A percentile compares a stretch with the other conserved stretches of the same genome.
phyloP scores from a whole-genome alignment of 768 basidiomycete genomes.

The Boletus pseudo-olivaceus region DNA sequence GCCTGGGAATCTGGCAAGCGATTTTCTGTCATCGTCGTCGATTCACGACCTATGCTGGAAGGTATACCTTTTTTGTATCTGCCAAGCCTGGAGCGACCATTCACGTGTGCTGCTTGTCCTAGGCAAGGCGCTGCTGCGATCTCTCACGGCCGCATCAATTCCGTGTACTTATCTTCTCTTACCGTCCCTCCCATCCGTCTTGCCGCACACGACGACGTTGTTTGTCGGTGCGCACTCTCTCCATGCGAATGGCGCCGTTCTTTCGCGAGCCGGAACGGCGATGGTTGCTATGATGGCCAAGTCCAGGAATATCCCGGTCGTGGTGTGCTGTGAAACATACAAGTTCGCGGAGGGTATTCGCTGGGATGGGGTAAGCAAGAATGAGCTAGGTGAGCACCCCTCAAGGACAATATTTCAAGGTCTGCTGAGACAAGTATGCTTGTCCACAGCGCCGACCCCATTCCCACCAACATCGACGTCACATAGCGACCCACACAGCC shows the following conservation, averaged over 20 bases:
- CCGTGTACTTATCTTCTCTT: constrained; percentile 92
- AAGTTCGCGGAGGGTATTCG: constrained; percentile 94
- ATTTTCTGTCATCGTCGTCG: constrained; percentile 91
- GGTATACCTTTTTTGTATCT: constrained; percentile 40
- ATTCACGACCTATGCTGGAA: constrained; percentile 93
- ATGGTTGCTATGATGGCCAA: constrained; percentile 96
- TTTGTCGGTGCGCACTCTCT: constrained; percentile 93
- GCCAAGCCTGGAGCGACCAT: neutral
- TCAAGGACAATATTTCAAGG: neutral
- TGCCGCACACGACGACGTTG: constrained; percentile 79
- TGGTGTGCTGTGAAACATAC: constrained; percentile 98
- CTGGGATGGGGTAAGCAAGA: constrained; percentile 92
- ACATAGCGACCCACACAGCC: constrained; percentile 12
- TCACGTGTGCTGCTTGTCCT: constrained; percentile 1
- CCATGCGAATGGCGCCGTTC: constrained; percentile 92
- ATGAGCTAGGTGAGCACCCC: constrained; percentile 75
- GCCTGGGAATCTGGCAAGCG: constrained; percentile 70
- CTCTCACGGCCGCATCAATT: constrained; percentile 64
- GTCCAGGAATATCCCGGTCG: constrained; percentile 82
- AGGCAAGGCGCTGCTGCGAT: constrained; percentile 79
- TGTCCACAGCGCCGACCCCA: constrained; percentile 26
- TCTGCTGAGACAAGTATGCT: constrained; percentile 1
- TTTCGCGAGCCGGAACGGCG: constrained; percentile 91
- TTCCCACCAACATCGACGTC: constrained; percentile 18
- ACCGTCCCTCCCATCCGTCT: constrained; percentile 74